These are phyloP conservation scores for Flaveria bidentis DNA, from an alignment of 129 eudicot genomes.

Conservation along the genomic window DNA sequence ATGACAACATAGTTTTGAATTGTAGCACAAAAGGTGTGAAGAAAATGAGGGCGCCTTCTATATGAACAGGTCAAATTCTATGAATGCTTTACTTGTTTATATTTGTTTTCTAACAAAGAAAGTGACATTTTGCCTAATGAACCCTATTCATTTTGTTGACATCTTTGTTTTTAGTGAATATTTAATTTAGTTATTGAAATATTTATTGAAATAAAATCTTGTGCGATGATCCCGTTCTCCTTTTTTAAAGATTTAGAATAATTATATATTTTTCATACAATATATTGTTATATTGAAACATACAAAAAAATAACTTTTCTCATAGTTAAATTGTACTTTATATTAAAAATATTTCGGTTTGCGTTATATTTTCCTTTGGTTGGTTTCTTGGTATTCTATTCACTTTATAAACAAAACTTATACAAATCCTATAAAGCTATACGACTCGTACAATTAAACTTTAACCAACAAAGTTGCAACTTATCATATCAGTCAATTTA, in stretches of 20 bases:
- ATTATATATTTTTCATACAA: not conserved
- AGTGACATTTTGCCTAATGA: constrained; percentile 44
- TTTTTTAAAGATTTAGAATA: not conserved
- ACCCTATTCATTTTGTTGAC: constrained; percentile 43
- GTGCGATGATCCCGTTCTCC: constrained; percentile 15
- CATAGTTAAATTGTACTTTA: too few relatives aligned
- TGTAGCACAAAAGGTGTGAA: constrained; percentile 35
- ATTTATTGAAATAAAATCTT: constrained; percentile 25
- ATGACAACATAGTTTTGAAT: constrained; percentile 41
- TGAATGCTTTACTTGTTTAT: constrained; percentile 30
- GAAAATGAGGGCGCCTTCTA: constrained; percentile 39
- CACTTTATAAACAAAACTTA: too few relatives aligned
- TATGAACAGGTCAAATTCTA: constrained; percentile 48
- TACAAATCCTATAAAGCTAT: too few relatives aligned
- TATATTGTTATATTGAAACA: too few relatives aligned
- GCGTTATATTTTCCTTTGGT: not conserved
- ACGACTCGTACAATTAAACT: too few relatives aligned
- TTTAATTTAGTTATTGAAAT: constrained; percentile 6
- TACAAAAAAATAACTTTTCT: too few relatives aligned
- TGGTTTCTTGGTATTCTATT: too few relatives aligned
- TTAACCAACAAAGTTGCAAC: too few relatives aligned
- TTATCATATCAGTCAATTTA: too few relatives aligned
- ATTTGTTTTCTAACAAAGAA: constrained; percentile 34
- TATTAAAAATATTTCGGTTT: too few relatives aligned
- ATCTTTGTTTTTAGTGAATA: constrained; percentile 37